Evolutionary conservation across 257 asterid species (phyloP).

Genomic region (Gentiana dahurica): DNA sequence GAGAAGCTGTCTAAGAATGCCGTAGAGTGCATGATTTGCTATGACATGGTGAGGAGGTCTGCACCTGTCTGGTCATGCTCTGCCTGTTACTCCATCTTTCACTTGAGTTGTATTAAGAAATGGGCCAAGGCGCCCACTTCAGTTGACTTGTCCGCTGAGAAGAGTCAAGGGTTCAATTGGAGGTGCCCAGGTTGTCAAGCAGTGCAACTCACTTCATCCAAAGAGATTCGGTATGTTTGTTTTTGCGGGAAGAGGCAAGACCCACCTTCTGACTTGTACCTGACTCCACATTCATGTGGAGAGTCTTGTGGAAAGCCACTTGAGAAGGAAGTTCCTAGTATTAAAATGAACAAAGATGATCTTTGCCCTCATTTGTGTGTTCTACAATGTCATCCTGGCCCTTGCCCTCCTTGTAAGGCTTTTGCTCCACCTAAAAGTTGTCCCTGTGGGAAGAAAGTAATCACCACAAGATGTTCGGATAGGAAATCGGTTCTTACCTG

Average conservation of each 20-base stretch:
- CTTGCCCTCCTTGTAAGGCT: conserved; percentile 98
- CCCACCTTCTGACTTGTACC: conserved; percentile 84
- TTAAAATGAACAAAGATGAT: conserved; percentile 54
- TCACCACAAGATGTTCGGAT: conserved; percentile 88
- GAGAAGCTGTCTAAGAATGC: conserved; percentile 74
- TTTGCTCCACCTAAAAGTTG: conserved; percentile 84
- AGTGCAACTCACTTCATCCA: conserved; percentile 76
- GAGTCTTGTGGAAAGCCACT: conserved; percentile 87
- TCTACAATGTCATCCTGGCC: conserved; percentile 97
- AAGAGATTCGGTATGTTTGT: conserved; percentile 75
- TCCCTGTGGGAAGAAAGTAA: conserved; percentile 87
- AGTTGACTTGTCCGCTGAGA: conserved; percentile 67
- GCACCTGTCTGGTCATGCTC: conserved; percentile 93
- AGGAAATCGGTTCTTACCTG: conserved; percentile 78
- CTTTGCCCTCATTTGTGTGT: conserved; percentile 91
- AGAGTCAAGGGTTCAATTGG: conserved; percentile 83
- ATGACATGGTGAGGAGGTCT: conserved; percentile 89
- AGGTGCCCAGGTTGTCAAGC: conserved; percentile 99
- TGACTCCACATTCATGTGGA: conserved; percentile 99
- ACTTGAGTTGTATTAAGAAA: conserved; percentile 74
- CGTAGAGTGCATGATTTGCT: conserved; percentile 98
- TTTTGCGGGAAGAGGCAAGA: conserved; percentile 86
- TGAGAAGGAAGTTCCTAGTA: conserved; percentile 62
- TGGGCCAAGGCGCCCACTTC: conserved; percentile 99
- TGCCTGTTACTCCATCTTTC: conserved; percentile 88